Percentiles rank a stretch among this genome's conserved stretches.
phyloP scores from a whole-genome alignment of 1,139 yeast genomes.

The Debaryomycetaceae sp. region DNA sequence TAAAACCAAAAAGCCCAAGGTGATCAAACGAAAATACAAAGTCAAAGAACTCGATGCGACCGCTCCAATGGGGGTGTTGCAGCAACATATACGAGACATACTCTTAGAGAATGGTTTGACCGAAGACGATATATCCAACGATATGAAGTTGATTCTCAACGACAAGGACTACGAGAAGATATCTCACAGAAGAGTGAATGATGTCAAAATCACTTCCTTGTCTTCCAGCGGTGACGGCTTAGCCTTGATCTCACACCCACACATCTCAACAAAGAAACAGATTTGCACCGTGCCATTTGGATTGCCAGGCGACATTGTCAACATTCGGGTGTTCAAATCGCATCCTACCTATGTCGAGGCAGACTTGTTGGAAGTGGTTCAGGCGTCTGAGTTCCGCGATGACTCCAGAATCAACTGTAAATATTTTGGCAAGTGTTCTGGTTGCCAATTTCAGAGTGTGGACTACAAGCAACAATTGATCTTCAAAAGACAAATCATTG shows the following conservation, averaged over 20 bases:
- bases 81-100: constrained; percentile 65
- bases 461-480: constrained; percentile 67
- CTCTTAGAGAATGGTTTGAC: constrained; percentile 40
- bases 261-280: constrained; percentile 31
- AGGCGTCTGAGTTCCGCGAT: constrained; percentile 47
- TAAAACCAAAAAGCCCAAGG: constrained; percentile 24
- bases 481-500: constrained; percentile 70
- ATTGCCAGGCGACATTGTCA: constrained; percentile 77
- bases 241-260: constrained; percentile 59
- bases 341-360: constrained; percentile 74
- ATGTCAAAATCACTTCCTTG: constrained; percentile 54
- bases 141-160: constrained; percentile 62
- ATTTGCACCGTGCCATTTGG: constrained; percentile 75
- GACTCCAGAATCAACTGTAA: constrained; percentile 41
- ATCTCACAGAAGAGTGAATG: constrained; percentile 56
- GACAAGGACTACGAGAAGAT: constrained; percentile 45
- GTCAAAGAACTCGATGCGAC: constrained; percentile 68
- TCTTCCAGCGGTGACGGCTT: constrained; percentile 82
- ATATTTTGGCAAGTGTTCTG: constrained; percentile 54
- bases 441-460: constrained; percentile 88
- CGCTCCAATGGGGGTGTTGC: constrained; percentile 76
- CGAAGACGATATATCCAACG: constrained; percentile 51
- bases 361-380: constrained; percentile 57
- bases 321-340: constrained; percentile 69
- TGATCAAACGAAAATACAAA: constrained; percentile 41